Evolutionary conservation across 2,329 filamentous ascomycete species (phyloP).

Genomic region (Chalaropsis thielavioides): DNA sequence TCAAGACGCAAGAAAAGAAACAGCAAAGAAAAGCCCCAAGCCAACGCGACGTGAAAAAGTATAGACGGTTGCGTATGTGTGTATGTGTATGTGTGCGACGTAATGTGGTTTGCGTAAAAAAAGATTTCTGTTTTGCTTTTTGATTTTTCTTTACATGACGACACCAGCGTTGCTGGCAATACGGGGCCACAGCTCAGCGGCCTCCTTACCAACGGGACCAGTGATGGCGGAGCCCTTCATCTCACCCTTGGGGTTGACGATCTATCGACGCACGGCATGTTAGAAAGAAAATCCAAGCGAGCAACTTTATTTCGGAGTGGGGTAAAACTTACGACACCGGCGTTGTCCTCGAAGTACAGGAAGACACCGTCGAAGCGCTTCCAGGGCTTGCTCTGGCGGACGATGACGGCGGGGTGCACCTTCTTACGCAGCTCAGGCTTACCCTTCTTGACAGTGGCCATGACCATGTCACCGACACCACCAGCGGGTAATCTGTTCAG

Average conservation of each 20-base stretch:
- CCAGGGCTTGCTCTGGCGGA: conserved; percentile 98
- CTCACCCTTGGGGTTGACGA: conserved; percentile 99
- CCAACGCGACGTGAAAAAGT: neutral
- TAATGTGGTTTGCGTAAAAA: conserved; percentile 18
- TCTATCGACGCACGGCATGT: conserved; percentile 36
- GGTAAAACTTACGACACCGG: conserved; percentile 69
- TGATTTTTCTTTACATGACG: conserved; percentile 68
- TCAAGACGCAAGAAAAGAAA: neutral
- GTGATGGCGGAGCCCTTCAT: conserved; percentile 99
- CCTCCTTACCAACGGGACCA: conserved; percentile 98
- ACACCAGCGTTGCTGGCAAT: conserved; percentile 99
- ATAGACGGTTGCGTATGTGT: conserved; percentile 4
- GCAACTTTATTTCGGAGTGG: neutral
- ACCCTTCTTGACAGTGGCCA: conserved; percentile 99
- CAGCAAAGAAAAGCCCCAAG: neutral
- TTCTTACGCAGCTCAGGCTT: conserved; percentile 99
- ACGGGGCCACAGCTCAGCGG: conserved; percentile 99
- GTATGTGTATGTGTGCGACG: conserved; percentile 9
- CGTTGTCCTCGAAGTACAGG: conserved; percentile 99
- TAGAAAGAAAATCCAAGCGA: neutral
- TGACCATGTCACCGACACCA: conserved; percentile 99
- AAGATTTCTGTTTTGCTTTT: conserved; percentile 21
- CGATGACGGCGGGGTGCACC: conserved; percentile 99
- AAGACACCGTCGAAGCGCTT: conserved; percentile 96
- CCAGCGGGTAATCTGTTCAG: conserved; percentile 94